These are phyloP conservation scores for Penicillium sp. DNA, from an alignment of 2,329 filamentous ascomycete species.

Conservation along the genomic window DNA sequence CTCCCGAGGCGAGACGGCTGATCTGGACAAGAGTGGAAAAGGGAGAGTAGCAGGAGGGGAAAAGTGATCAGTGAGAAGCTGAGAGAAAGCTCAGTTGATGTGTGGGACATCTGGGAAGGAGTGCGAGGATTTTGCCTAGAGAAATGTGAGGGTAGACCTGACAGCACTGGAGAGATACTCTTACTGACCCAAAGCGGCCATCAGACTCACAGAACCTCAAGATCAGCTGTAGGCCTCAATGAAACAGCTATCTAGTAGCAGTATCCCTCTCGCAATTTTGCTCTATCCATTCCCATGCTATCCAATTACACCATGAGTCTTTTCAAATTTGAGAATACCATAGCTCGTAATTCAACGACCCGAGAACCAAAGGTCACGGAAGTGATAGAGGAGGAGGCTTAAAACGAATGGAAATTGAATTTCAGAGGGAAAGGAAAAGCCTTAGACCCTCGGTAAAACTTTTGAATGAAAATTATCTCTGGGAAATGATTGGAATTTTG, in stretches of 20 bases:
- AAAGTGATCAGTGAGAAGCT: too few species aligned
- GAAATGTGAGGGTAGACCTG: not conserved
- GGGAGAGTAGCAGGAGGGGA: too few species aligned
- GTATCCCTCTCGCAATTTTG: not conserved
- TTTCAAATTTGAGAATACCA: not conserved
- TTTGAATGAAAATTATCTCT: not conserved
- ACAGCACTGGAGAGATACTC: not conserved
- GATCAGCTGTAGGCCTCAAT: not conserved
- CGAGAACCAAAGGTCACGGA: not conserved
- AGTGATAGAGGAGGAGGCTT: not conserved
- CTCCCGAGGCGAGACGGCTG: too few species aligned
- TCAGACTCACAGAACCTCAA: not conserved
- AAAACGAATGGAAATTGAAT: not conserved
- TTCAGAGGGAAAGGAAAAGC: not conserved
- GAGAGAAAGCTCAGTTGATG: too few species aligned
- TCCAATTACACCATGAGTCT: not conserved
- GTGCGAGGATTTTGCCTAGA: not conserved
- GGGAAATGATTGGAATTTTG: not conserved
- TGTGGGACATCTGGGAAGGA: not conserved
- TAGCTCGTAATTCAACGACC: too few species aligned
- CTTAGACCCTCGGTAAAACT: not conserved
- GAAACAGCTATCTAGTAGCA: too few species aligned
- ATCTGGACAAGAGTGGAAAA: not conserved
- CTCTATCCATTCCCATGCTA: too few species aligned
- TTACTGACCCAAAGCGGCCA: not conserved